Conservation (phyloP, 495 filamentous ascomycete species). For the Lasiosphaeria ovina region DNA sequence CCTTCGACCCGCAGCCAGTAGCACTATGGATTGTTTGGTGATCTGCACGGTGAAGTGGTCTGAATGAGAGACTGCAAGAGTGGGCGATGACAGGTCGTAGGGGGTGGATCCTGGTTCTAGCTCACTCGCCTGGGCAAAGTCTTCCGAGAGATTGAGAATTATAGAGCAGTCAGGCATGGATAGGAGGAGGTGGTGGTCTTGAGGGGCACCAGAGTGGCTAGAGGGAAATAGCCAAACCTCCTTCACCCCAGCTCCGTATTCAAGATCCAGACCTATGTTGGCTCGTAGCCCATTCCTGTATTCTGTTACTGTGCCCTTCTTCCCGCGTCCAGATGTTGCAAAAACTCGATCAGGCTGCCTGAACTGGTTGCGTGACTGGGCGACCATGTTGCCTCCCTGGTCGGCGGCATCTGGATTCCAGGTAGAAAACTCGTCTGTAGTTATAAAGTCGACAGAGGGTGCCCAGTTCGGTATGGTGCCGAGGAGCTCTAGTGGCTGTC, state of each 20-base stretch:
- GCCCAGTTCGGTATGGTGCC: slow-evolving; percentile 73
- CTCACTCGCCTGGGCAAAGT: slow-evolving; percentile 36
- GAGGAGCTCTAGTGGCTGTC: slow-evolving; percentile 45
- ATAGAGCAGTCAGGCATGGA: slow-evolving; percentile 46
- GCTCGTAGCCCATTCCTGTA: slow-evolving; percentile 71
- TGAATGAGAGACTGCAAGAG: slow-evolving; percentile 51
- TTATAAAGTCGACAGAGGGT: slow-evolving; percentile 69
- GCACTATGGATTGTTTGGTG: slow-evolving; percentile 48
- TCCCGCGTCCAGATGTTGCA: slow-evolving; percentile 56
- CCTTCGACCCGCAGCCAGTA: slow-evolving; percentile 23
- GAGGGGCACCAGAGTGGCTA: slow-evolving; percentile 13
- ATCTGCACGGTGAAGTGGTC: slow-evolving; percentile 50
- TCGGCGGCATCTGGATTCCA: slow-evolving; percentile 18
- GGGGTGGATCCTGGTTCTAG: slow-evolving; percentile 38
- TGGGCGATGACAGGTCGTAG: slow-evolving; percentile 53
- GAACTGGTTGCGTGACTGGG: slow-evolving; percentile 17
- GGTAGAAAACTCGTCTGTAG: slow-evolving; percentile 36
- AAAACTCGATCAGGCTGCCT: slow-evolving; percentile 52
- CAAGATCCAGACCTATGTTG: slow-evolving; percentile 55
- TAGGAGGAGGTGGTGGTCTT: slow-evolving; percentile 46
- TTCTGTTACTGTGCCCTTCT: slow-evolving; percentile 64
- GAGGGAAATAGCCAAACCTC: slow-evolving; percentile 45
- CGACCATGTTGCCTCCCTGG: slow-evolving; percentile 14
- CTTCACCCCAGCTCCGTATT: slow-evolving; percentile 41
- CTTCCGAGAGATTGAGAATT: slow-evolving; percentile 36